A percentile compares a stretch with the other conserved stretches of the same genome.
Conservation (phyloP, 2,329 filamentous ascomycete species). For the Cordyceps militaris region DNA sequence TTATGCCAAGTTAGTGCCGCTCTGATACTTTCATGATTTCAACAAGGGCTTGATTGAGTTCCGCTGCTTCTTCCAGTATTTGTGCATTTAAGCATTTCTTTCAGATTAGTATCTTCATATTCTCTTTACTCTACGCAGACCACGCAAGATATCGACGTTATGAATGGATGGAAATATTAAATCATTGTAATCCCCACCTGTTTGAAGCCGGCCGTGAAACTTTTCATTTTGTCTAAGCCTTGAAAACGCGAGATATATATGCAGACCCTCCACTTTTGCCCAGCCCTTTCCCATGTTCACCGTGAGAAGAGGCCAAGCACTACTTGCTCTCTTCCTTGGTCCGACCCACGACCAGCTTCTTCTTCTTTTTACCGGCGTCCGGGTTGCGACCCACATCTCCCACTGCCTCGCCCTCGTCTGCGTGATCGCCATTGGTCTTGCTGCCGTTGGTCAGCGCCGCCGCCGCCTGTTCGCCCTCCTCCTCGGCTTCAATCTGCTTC, state of each 20-base stretch:
- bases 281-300: neutral
- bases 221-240: conserved; percentile 6
- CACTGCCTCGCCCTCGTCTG: conserved; percentile 64
- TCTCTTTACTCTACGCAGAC: neutral
- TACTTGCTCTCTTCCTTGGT: conserved; percentile 53
- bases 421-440: conserved; percentile 28
- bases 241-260: neutral
- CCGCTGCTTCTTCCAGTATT: neutral
- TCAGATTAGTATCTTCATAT: neutral
- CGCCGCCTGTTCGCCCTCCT: conserved; percentile 34
- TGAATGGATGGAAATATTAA: conserved; percentile 3
- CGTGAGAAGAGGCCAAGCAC: neutral
- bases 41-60: neutral
- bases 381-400: conserved; percentile 55
- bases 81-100: neutral
- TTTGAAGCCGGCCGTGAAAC: neutral
- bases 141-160: too few relatives aligned
- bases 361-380: conserved; percentile 49
- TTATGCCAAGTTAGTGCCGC: neutral
- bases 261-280: neutral
- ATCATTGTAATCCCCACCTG: conserved; percentile 4
- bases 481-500: conserved; percentile 38
- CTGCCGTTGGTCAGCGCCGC: conserved; percentile 28
- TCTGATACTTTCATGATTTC: neutral
- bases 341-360: conserved; percentile 80